phyloP scores from a whole-genome alignment of 768 basidiomycete species.

The Panaeolus papilionaceus region DNA sequence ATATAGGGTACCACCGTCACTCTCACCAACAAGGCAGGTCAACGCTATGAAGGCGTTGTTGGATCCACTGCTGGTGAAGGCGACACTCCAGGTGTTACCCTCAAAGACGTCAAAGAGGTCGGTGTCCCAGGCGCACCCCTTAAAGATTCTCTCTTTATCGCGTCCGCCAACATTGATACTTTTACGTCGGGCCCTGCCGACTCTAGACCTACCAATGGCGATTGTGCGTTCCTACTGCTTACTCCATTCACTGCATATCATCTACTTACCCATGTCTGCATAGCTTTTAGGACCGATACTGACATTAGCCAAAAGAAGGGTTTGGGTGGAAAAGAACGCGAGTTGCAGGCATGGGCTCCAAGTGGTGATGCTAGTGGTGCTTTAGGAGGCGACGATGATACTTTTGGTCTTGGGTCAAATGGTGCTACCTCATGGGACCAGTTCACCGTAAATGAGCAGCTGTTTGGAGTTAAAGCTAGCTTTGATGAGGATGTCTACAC shows the following conservation, averaged over 20 bases:
- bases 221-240: constrained; percentile 55
- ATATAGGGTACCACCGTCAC: constrained; percentile 79
- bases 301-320: constrained; percentile 73
- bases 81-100: constrained; percentile 72
- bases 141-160: constrained; percentile 73
- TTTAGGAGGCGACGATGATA: constrained; percentile 54
- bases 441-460: constrained; percentile 90
- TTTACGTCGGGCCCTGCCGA: constrained; percentile 81
- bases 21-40: constrained; percentile 70
- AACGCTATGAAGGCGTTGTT: constrained; percentile 79
- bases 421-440: constrained; percentile 77
- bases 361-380: constrained; percentile 40
- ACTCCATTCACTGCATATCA: constrained; percentile 16
- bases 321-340: constrained; percentile 63
- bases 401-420: constrained; percentile 63
- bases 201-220: constrained; percentile 70
- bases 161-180: constrained; percentile 72
- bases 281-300: constrained; percentile 83
- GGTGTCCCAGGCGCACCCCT: constrained; percentile 68
- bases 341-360: constrained; percentile 81
- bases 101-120: constrained; percentile 82
- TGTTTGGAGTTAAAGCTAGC: constrained; percentile 90
- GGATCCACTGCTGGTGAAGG: constrained; percentile 65
- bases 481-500: constrained; percentile 97
- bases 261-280: constrained; percentile 19